A percentile compares a stretch with the other conserved stretches of the same genome.
Conservation (phyloP, 495 filamentous ascomycete genomes). For the Extremus antarcticus region DNA sequence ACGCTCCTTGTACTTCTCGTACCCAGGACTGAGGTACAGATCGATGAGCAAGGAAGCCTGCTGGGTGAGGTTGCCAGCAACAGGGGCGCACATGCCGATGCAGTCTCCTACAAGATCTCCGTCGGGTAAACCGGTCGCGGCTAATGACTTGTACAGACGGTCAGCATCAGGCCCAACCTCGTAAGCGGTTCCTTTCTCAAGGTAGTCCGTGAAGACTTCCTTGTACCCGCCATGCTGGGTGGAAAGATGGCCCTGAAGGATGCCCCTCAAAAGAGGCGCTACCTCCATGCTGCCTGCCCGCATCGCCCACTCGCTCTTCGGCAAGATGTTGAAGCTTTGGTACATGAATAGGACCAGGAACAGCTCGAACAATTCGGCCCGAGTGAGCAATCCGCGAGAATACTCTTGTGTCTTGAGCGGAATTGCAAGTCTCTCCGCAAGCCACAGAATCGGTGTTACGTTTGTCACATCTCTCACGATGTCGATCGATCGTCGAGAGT, state of each 20-base stretch:
- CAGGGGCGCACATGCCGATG: slow-evolving; percentile 22
- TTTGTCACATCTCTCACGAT: slow-evolving; percentile 35
- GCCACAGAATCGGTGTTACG: slow-evolving; percentile 24
- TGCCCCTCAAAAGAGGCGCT: slow-evolving; percentile 19
- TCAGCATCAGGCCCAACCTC: slow-evolving; percentile 31
- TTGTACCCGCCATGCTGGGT: slow-evolving; percentile 24
- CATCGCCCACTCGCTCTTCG: slow-evolving; percentile 25
- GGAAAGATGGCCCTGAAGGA: slow-evolving; percentile 32
- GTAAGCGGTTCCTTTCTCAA: slow-evolving; percentile 27
- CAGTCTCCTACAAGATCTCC: slow-evolving; percentile 23
- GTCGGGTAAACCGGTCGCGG: slow-evolving; percentile 13
- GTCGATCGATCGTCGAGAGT: slow-evolving; percentile 28
- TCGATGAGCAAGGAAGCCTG: slow-evolving; percentile 25
- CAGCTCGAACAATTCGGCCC: slow-evolving; percentile 19
- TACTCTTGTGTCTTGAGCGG: slow-evolving; percentile 22
- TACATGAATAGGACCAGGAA: slow-evolving; percentile 23
- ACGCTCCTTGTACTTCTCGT: slow-evolving; percentile 24
- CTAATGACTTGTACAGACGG: slow-evolving; percentile 26
- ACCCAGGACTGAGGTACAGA: slow-evolving; percentile 21
- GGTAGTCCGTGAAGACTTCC: slow-evolving; percentile 20
- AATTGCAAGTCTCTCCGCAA: slow-evolving; percentile 24
- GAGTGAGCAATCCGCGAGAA: slow-evolving; percentile 15
- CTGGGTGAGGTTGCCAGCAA: slow-evolving; percentile 24
- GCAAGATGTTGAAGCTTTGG: slow-evolving; percentile 26
- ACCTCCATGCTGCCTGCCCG: slow-evolving; percentile 22